These are phyloP conservation scores for Sphagnum contortum DNA, from an alignment of 225 moss, liverwort and hornwort species.

Conservation along the genomic window DNA sequence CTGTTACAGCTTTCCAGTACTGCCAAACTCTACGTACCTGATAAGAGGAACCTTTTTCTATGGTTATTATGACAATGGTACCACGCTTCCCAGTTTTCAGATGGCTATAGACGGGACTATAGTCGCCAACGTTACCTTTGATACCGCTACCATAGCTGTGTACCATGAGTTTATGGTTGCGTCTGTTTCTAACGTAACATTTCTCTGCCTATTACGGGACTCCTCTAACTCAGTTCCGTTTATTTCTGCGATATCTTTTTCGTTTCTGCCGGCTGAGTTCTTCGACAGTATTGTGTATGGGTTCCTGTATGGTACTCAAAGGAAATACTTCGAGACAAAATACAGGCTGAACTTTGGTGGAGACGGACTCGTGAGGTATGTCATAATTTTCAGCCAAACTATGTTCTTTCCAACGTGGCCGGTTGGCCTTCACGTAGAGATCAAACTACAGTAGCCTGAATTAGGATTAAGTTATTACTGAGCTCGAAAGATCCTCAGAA, in stretches of 20 bases:
- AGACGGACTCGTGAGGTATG: conserved; percentile 3
- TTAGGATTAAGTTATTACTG: too few relatives aligned
- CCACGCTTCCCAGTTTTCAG: conserved; percentile 1
- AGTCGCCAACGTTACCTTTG: not conserved
- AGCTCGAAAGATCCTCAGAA: too few relatives aligned
- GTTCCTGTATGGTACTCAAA: not conserved
- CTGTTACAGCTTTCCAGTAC: conserved; percentile 13
- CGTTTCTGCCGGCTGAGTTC: conserved; percentile 1
- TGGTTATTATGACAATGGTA: not conserved
- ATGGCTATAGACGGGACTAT: conserved; percentile 9
- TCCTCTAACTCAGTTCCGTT: not conserved
- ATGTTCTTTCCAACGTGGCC: too few relatives aligned
- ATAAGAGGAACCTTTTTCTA: conserved; percentile 8
- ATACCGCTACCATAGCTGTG: not conserved
- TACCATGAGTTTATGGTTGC: not conserved
- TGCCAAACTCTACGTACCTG: conserved; percentile 2
- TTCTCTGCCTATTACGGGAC: conserved; percentile 9
- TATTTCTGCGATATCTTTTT: conserved; percentile 10
- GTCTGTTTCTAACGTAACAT: conserved; percentile 4
- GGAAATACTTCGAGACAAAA: not conserved
- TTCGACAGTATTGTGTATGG: not conserved
- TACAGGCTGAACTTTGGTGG: conserved; percentile 7
- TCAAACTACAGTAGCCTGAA: too few relatives aligned
- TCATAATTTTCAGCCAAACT: not conserved
- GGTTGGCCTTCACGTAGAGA: too few relatives aligned